Evolutionary conservation across 257 asterid species (phyloP).

Genomic region (Scutellaria baicalensis): DNA sequence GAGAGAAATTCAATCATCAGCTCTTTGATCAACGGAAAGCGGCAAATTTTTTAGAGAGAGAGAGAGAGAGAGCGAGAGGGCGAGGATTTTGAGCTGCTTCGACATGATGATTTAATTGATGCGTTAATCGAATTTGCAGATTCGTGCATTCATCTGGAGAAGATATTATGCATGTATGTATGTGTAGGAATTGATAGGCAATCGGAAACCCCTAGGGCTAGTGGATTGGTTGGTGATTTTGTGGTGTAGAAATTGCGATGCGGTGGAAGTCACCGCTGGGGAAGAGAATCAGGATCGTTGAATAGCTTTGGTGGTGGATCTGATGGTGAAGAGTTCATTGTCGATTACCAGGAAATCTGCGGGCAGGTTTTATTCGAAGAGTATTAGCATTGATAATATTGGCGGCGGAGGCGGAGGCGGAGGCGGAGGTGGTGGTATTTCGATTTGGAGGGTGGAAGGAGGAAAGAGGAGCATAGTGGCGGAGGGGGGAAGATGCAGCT

Average conservation of each 20-base stretch:
- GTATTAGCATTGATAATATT: slow-evolving; percentile 3
- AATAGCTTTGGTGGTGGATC: slow-evolving; percentile 31
- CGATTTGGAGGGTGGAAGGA: slow-evolving; percentile 19
- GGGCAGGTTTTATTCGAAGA: neutral
- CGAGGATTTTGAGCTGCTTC: neutral
- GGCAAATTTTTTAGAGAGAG: neutral
- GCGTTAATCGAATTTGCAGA: slow-evolving; percentile 9
- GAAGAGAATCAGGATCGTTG: slow-evolving; percentile 25
- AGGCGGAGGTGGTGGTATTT: slow-evolving; percentile 20
- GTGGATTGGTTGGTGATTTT: slow-evolving; percentile 16
- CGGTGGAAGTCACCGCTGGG: slow-evolving; percentile 25
- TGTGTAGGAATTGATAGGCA: slow-evolving; percentile 16
- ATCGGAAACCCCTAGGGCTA: slow-evolving; percentile 24
- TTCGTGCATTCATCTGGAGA: slow-evolving; percentile 4
- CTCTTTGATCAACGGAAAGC: slow-evolving; percentile 25
- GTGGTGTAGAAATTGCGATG: slow-evolving; percentile 19
- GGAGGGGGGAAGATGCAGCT: slow-evolving; percentile 96
- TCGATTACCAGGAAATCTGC: slow-evolving; percentile 3
- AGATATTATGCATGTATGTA: neutral
- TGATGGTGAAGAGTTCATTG: slow-evolving; percentile 32
- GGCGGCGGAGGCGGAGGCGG: slow-evolving; percentile 21
- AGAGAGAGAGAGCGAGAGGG: neutral
- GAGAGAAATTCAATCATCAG: slow-evolving; percentile 27
- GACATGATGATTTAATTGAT: slow-evolving; percentile 8
- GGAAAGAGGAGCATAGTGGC: slow-evolving; percentile 23